phyloP scores from a whole-genome alignment of 306 rosid genomes.

The Prunus kanzakura region DNA sequence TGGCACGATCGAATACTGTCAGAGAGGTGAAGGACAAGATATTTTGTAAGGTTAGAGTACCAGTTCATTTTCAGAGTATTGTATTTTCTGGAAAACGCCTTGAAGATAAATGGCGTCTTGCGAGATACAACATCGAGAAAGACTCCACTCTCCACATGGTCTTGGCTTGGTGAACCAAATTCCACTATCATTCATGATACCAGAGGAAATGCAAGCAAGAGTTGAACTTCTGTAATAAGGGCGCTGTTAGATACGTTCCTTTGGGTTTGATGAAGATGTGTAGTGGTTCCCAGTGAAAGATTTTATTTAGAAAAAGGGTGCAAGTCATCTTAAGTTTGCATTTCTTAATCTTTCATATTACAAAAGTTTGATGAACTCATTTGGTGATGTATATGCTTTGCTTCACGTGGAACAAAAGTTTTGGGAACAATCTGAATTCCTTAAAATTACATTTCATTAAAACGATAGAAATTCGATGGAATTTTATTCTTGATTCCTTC shows the following conservation, averaged over 20 bases:
- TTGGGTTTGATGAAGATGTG: background rate
- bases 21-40: conserved; percentile 8
- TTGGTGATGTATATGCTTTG: background rate
- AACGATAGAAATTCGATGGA: background rate
- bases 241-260: background rate
- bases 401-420: background rate
- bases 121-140: conserved; percentile 18
- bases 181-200: background rate
- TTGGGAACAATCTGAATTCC: background rate
- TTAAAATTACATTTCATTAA: background rate
- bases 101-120: background rate
- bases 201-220: background rate
- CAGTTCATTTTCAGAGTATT: conserved; percentile 8
- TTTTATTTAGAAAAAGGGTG: background rate
- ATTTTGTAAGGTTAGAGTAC: conserved; percentile 3
- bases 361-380: background rate
- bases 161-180: conserved; percentile 4
- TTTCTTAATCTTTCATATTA: background rate
- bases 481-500: background rate
- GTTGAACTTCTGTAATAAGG: background rate
- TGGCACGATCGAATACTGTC: background rate
- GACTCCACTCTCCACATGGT: conserved; percentile 32
- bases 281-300: background rate
- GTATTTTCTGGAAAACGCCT: conserved; percentile 10
- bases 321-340: background rate